A percentile compares a stretch with the other conserved stretches of the same genome.
Evolutionary conservation across 1,284 basidiomycete species (phyloP).

Genomic region (Boletus mariae): DNA sequence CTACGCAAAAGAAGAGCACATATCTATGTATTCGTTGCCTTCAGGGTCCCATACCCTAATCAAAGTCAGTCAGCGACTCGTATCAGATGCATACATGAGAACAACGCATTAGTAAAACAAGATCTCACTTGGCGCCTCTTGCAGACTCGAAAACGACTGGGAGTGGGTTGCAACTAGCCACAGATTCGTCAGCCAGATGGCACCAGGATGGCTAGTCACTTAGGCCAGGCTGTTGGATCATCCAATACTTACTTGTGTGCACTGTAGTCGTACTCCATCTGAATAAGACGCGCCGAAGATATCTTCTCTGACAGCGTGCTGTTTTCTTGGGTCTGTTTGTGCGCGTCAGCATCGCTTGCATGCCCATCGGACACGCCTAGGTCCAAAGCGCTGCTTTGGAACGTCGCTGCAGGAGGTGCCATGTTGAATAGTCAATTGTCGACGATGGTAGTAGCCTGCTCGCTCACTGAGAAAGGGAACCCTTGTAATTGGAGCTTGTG

Average conservation of each 20-base stretch:
- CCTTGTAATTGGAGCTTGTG: too few relatives aligned
- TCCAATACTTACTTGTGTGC: conserved; percentile 79
- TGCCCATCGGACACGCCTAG: background rate
- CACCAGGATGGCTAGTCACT: too few relatives aligned
- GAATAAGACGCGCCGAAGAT: conserved; percentile 68
- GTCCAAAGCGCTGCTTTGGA: background rate
- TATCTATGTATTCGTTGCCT: conserved; percentile 90
- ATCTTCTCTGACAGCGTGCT: conserved; percentile 22
- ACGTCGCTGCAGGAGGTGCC: conserved; percentile 19
- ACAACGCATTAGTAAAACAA: conserved; percentile 32
- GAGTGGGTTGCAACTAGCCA: conserved; percentile 85
- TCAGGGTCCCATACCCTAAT: conserved; percentile 93
- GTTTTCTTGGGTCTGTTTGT: conserved; percentile 12
- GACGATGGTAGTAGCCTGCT: too few relatives aligned
- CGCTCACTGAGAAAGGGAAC: too few relatives aligned
- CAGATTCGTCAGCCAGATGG: conserved; percentile 20
- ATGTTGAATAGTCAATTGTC: conserved; percentile 9
- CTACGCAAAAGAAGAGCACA: conserved; percentile 95
- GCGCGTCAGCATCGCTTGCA: conserved; percentile 7
- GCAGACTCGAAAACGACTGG: conserved; percentile 93
- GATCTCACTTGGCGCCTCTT: conserved; percentile 78
- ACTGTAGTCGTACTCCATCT: conserved; percentile 78
- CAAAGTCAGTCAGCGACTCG: conserved; percentile 1
- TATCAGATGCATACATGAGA: background rate
- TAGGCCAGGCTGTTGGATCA: background rate